Conservation (phyloP, 768 basidiomycete species). For the Leucogyrophana mollusca region DNA sequence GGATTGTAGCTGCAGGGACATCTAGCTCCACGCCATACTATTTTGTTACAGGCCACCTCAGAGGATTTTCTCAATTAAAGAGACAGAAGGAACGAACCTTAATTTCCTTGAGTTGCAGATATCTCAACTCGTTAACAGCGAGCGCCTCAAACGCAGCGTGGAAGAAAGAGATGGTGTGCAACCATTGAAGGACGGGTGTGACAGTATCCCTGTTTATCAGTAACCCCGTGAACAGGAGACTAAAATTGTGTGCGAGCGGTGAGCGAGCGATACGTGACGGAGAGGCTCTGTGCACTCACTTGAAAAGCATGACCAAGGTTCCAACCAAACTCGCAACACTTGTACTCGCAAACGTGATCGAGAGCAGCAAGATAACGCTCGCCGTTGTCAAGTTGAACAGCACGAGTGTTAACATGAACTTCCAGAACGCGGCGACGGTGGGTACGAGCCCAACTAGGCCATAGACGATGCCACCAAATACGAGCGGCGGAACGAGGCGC, state of each 20-base stretch:
- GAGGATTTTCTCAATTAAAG: neutral
- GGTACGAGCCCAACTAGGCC: constrained; percentile 94
- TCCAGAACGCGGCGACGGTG: constrained; percentile 90
- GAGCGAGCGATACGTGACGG: too few relatives aligned
- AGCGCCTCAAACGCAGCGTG: constrained; percentile 98
- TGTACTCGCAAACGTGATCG: constrained; percentile 82
- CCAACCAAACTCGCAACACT: constrained; percentile 93
- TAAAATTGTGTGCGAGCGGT: constrained; percentile 35
- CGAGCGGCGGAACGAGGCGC: constrained; percentile 89
- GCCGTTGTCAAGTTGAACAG: constrained; percentile 97
- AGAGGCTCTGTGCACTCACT: too few relatives aligned
- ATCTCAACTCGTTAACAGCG: constrained; percentile 95
- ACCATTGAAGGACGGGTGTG: constrained; percentile 68
- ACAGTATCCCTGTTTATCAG: constrained; percentile 93
- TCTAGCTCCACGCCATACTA: constrained; percentile 94
- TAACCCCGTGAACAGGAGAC: constrained; percentile 92
- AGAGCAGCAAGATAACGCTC: constrained; percentile 86
- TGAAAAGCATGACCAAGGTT: constrained; percentile 96
- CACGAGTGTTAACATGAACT: constrained; percentile 94
- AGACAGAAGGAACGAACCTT: constrained; percentile 52
- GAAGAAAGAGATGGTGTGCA: constrained; percentile 95
- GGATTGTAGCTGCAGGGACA: constrained; percentile 92
- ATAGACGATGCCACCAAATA: constrained; percentile 96
- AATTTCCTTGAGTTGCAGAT: constrained; percentile 88
- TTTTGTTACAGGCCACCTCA: constrained; percentile 3